phyloP scores from a whole-genome alignment of 75 land plant genomes.

The Pseudotsuga menziesii region DNA sequence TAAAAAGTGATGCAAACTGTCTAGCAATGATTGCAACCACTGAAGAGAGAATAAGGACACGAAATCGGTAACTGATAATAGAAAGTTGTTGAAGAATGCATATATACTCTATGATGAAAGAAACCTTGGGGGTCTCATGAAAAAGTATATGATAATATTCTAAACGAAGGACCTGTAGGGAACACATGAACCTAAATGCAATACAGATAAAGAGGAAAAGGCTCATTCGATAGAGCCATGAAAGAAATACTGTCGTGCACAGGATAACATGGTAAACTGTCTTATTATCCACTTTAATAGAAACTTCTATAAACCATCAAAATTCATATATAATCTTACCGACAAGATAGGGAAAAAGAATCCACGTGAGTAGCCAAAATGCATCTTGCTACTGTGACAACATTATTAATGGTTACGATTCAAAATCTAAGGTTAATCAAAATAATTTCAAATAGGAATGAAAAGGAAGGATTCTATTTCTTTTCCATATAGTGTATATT shows the following conservation, averaged over 20 bases:
- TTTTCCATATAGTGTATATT: neutral
- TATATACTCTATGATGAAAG: constrained; percentile 58
- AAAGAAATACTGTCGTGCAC: constrained; percentile 36
- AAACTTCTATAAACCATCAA: constrained; percentile 74
- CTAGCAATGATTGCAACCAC: constrained; percentile 59
- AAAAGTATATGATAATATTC: constrained; percentile 62
- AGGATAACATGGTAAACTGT: constrained; percentile 25
- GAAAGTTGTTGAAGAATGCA: constrained; percentile 50
- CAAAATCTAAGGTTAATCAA: neutral
- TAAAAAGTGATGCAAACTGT: constrained; percentile 59
- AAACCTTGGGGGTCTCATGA: constrained; percentile 44
- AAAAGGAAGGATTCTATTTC: neutral
- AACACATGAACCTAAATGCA: constrained; percentile 69
- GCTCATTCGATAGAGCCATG: constrained; percentile 74
- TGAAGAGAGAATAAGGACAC: constrained; percentile 54
- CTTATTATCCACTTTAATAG: constrained; percentile 30
- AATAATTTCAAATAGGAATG: neutral
- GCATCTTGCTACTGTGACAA: constrained; percentile 50
- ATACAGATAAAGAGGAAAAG: constrained; percentile 65
- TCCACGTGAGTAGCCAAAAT: constrained; percentile 39
- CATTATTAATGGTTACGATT: constrained; percentile 6
- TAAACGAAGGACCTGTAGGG: constrained; percentile 58
- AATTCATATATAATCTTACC: constrained; percentile 45
- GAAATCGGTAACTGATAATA: constrained; percentile 73
- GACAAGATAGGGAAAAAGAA: constrained; percentile 56